Conservation (phyloP, 2,329 filamentous ascomycete species). For the Xylaria sp. region DNA sequence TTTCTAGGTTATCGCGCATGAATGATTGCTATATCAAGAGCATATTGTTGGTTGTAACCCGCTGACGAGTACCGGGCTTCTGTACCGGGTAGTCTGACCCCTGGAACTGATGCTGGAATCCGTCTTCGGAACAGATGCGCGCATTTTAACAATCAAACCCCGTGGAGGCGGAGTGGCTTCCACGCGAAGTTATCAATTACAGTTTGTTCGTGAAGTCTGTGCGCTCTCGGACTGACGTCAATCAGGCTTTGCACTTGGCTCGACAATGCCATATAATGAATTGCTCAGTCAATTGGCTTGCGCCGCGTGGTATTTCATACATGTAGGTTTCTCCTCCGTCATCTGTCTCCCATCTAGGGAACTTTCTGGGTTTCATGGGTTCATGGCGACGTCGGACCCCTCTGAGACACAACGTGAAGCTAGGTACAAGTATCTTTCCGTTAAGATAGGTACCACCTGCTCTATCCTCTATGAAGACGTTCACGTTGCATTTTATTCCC, state of each 20-base stretch:
- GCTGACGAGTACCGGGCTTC: constrained; percentile 31
- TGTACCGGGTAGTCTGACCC: constrained; percentile 13
- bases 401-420: constrained; percentile 25
- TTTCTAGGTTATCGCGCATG: constrained; percentile 33
- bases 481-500: constrained; percentile 16
- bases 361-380: constrained; percentile 20
- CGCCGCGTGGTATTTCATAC: not conserved
- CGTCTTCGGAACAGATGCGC: constrained; percentile 28
- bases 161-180: constrained; percentile 22
- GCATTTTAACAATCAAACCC: constrained; percentile 23
- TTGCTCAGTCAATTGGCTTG: constrained; percentile 21
- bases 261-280: constrained; percentile 7
- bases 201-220: constrained; percentile 15
- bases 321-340: not conserved
- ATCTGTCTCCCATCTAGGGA: not conserved
- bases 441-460: constrained; percentile 5
- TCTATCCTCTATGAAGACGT: constrained; percentile 7
- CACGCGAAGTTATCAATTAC: constrained; percentile 14
- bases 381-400: constrained; percentile 31
- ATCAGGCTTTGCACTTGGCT: constrained; percentile 7
- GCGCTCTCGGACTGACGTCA: constrained; percentile 19
- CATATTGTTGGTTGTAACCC: constrained; percentile 38
- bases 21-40: constrained; percentile 18
- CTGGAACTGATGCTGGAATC: constrained; percentile 28
- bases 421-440: not conserved